Evolutionary conservation across 179 eudicot genomes (phyloP).

Genomic region (Heliamphora ciliata): DNA sequence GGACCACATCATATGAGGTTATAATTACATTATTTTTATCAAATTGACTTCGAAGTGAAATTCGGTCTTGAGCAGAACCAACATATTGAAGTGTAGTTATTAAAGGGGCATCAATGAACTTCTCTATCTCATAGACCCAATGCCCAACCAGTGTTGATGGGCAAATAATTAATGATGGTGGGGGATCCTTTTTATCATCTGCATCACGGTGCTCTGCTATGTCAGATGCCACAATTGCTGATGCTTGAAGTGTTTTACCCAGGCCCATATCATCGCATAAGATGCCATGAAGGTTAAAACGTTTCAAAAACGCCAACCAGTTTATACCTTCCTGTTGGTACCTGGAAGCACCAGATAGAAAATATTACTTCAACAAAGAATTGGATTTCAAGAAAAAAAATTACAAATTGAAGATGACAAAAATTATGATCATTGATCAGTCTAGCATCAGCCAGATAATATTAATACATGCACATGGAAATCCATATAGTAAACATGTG

Average conservation of each 20-base stretch:
- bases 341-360: constrained; percentile 28
- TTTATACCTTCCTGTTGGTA: constrained; percentile 99
- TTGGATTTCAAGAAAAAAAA: not conserved
- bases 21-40: constrained; percentile 66
- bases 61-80: constrained; percentile 85
- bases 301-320: constrained; percentile 90
- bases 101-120: constrained; percentile 79
- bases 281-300: constrained; percentile 94
- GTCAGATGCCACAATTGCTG: constrained; percentile 95
- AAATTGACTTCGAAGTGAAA: constrained; percentile 54
- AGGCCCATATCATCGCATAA: constrained; percentile 99
- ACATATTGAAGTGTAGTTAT: constrained; percentile 76
- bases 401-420: not conserved
- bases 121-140: constrained; percentile 98
- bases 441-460: not conserved
- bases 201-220: constrained; percentile 59
- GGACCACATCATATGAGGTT: constrained; percentile 95
- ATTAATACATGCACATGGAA: not conserved
- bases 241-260: constrained; percentile 99
- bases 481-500: not conserved
- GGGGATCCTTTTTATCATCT: constrained; percentile 33
- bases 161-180: constrained; percentile 75
- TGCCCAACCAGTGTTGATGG: constrained; percentile 99
- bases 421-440: no score
- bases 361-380: not conserved